Evolutionary conservation across 2,329 filamentous ascomycete species (phyloP).

Genomic region (Chrysoporthe deuterocubensis): DNA sequence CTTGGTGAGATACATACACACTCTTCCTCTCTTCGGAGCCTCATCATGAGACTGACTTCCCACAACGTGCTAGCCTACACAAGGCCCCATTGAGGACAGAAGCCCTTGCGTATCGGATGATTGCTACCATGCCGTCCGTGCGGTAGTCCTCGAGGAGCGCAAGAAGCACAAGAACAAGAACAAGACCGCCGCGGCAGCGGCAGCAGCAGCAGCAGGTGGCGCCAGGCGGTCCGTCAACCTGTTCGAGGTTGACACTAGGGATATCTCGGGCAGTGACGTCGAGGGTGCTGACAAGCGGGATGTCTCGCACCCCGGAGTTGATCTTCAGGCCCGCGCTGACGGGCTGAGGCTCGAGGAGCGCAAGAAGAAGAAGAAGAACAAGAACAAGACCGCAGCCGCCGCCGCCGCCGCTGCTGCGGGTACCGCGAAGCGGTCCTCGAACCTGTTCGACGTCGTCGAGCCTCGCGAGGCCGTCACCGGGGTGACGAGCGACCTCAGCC

Average conservation of each 20-base stretch:
- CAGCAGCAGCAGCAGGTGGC: neutral
- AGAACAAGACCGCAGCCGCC: neutral
- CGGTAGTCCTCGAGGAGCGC: conserved; percentile 11
- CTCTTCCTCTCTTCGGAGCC: neutral
- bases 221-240: neutral
- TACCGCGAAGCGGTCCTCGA: neutral
- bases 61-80: neutral
- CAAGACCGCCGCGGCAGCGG: neutral
- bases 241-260: conserved; percentile 6
- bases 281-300: neutral
- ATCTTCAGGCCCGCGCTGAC: neutral
- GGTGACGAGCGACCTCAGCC: no score
- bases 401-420: neutral
- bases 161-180: conserved; percentile 10
- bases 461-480: neutral
- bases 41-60: neutral
- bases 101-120: neutral
- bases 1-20: conserved; percentile 12
- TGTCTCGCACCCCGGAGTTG: neutral
- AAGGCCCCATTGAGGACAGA: neutral
- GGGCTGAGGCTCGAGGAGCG: neutral
- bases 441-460: conserved; percentile 4
- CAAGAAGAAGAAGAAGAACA: conserved; percentile 2
- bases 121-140: neutral
- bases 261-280: neutral